A percentile compares a stretch with the other conserved stretches of the same genome.
Conservation (phyloP, 1,139 yeast species). For the Wickerhamomyces sp. region DNA sequence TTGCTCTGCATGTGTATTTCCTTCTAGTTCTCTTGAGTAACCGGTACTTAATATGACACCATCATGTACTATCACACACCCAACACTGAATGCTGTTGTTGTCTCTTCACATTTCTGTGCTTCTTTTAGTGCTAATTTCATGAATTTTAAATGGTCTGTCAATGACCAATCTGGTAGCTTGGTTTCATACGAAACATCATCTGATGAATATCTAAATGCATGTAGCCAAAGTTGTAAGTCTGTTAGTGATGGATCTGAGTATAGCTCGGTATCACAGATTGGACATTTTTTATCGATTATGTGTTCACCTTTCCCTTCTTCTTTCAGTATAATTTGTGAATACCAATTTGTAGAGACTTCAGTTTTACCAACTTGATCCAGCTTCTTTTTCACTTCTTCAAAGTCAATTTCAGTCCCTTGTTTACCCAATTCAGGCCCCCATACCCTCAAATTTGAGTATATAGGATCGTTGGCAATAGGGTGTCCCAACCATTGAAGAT, state of each 20-base stretch:
- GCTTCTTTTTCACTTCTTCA: conserved; percentile 10
- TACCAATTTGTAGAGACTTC: conserved; percentile 14
- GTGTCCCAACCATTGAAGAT: conserved; percentile 55
- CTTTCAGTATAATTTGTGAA: conserved; percentile 26
- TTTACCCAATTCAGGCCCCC: conserved; percentile 65
- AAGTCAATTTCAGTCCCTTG: conserved; percentile 10
- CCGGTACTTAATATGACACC: conserved; percentile 73
- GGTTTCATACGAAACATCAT: conserved; percentile 46
- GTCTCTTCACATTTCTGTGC: conserved; percentile 84
- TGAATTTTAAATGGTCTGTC: conserved; percentile 48
- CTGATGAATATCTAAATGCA: conserved; percentile 44
- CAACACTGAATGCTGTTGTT: conserved; percentile 87
- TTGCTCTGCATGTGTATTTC: conserved; percentile 98
- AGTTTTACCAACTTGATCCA: conserved; percentile 18
- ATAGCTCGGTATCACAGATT: conserved; percentile 41
- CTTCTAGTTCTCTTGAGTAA: conserved; percentile 84
- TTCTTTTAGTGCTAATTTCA: conserved; percentile 64
- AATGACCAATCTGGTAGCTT: conserved; percentile 82
- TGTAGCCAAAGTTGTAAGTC: conserved; percentile 51
- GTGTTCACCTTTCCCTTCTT: conserved; percentile 9
- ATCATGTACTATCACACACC: conserved; percentile 75
- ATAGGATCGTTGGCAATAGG: conserved; percentile 70
- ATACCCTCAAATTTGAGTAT: conserved; percentile 57
- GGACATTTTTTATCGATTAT: conserved; percentile 39
- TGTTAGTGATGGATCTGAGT: conserved; percentile 34